Conservation (phyloP, 768 basidiomycete species). For the Clavaria fumosa region DNA sequence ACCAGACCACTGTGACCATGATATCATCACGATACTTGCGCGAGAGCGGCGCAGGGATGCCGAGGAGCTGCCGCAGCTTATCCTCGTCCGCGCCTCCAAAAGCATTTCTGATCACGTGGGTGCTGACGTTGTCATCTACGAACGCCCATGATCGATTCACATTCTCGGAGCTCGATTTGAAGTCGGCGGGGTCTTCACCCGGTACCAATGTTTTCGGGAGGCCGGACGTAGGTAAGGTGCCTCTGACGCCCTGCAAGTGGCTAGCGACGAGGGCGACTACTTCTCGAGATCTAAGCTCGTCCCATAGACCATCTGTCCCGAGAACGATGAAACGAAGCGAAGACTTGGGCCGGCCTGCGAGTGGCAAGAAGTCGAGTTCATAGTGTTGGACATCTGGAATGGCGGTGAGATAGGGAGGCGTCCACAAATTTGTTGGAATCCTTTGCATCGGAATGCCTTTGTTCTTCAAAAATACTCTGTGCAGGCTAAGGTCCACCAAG, state of each 20-base stretch:
- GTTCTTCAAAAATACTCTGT: no score
- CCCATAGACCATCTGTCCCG: conserved; percentile 80
- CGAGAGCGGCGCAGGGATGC: conserved; percentile 71
- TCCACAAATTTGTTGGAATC: conserved; percentile 52
- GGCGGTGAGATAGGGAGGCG: conserved; percentile 84
- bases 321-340: conserved; percentile 67
- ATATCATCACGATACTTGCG: conserved; percentile 73
- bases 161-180: no score
- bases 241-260: conserved; percentile 57
- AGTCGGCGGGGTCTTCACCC: conserved; percentile 45
- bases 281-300: conserved; percentile 62
- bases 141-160: conserved; percentile 50
- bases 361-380: conserved; percentile 40
- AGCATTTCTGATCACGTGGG: conserved; percentile 84
- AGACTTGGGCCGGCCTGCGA: conserved; percentile 1
- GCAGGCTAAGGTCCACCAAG: conserved; percentile 13
- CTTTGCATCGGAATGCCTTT: no score
- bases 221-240: conserved; percentile 41
- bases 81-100: conserved; percentile 66
- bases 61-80: conserved; percentile 44
- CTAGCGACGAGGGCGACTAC: conserved; percentile 80
- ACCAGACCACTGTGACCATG: conserved; percentile 75
- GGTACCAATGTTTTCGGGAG: conserved; percentile 41
- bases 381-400: conserved; percentile 70
- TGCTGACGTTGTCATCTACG: conserved; percentile 62